Base-by-base conservation (phyloP, 306 rosid species). In the Prunus salicina region DNA sequence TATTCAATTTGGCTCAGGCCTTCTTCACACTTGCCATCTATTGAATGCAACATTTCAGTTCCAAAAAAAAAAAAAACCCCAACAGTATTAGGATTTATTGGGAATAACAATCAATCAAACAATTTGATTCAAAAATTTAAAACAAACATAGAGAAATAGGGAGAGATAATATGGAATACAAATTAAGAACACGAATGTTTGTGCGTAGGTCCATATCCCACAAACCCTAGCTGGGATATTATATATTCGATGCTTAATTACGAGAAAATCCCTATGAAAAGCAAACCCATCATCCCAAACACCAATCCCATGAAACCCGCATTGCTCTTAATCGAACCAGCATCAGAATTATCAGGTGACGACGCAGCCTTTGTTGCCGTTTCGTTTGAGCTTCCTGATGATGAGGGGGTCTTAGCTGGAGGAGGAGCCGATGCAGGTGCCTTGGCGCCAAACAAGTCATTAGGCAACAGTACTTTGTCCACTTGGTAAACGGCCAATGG, bases 381-480 rank as follows among this genome's bases (percentile, higher is more conserved):
- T 0, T 25, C 43, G 72, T 63, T 75, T 2, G 64, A 6, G 8
- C 22, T 57, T 0, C 56, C 64, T 0, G 86, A 43, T 1, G 89
- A 85, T 1, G 89, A 85, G 4, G 87, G 85, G 4, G 87, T 55
- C 27, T 80, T 84, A 0, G 82, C 75, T 5, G 88, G 81, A 4
- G 89, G 13, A 2, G 92, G 85, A 78, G 97, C 82, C 0, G 89
- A 56, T 0, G 97, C 82, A 0, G 90, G 52, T 0, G 82, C 18
- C 67, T 84, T 82, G 2, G 69, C 76, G 1, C 88, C 89, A 9
- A 81, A 90, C 27, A 94, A 82, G n/a, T 78, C 88, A 22, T 2
- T 10, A 0, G 98, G 97, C 83, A 90, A 85, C 82, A 94, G 38
- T 5, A 94, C 98, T 75, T 83, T 57, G 65, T 94, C 97, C 30